Evolutionary conservation across 108 stramenopile genomes (phyloP).

Genomic region (Cyclotella atomus): DNA sequence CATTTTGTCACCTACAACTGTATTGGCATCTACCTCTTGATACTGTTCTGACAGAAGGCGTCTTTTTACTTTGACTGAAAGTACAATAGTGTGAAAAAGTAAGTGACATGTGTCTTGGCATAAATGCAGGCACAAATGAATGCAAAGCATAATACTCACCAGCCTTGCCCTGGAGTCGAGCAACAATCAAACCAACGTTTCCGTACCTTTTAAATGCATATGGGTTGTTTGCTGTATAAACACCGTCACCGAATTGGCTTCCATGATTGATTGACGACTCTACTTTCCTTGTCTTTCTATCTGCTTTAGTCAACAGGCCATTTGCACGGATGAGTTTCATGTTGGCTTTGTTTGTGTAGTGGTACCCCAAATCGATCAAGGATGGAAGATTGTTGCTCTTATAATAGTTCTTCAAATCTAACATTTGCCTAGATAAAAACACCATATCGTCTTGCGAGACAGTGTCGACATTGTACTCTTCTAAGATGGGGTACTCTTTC

Average conservation of each 20-base stretch:
- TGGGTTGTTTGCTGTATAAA: constrained; percentile 51
- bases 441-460: constrained; percentile 37
- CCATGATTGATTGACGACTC: constrained; percentile 2
- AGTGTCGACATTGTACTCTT: constrained; percentile 8
- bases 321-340: constrained; percentile 24
- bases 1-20: constrained; percentile 47
- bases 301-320: constrained; percentile 33
- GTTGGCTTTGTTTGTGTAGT: constrained; percentile 37
- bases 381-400: neutral
- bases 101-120: no score
- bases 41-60: neutral
- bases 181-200: constrained; percentile 42
- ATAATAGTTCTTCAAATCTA: constrained; percentile 13
- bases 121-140: no score
- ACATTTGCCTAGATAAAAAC: constrained; percentile 18
- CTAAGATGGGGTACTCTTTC: neutral
- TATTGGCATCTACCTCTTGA: constrained; percentile 24
- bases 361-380: constrained; percentile 45
- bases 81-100: no score
- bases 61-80: constrained; percentile 2
- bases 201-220: constrained; percentile 40
- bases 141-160: no score
- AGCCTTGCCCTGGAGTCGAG: constrained; percentile 26
- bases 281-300: constrained; percentile 19
- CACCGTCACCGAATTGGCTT: constrained; percentile 47